A percentile compares a stretch with the other conserved stretches of the same genome.
phyloP scores from a whole-genome alignment of 2,329 filamentous ascomycete genomes.

The Hypoxylon sp. region DNA sequence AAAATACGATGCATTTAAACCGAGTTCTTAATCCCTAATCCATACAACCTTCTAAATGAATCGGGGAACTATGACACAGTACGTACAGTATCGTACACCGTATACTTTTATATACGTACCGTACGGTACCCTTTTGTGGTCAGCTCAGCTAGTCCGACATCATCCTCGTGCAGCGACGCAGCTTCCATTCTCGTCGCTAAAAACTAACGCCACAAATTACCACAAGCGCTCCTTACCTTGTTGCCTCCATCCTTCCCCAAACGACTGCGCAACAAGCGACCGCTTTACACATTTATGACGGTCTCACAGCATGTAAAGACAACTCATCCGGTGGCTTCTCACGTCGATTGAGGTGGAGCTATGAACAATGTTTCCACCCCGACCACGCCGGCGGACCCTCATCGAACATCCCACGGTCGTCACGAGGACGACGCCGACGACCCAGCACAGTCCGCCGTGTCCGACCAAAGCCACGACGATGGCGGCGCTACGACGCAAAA shows the following conservation, averaged over 20 bases:
- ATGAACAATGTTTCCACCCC: constrained; percentile 63
- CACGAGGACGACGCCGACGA: constrained; percentile 46
- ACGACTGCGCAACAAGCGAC: constrained; percentile 31
- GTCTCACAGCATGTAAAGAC: constrained; percentile 55
- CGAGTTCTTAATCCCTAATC: background rate
- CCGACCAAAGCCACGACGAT: constrained; percentile 38
- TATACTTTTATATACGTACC: constrained; percentile 2
- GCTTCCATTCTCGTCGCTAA: constrained; percentile 28
- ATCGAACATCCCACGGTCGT: constrained; percentile 47
- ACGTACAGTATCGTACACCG: constrained; percentile 10
- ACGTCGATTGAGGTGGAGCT: constrained; percentile 60
- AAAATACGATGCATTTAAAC: background rate
- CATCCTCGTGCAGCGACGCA: too few relatives aligned
- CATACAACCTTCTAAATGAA: background rate
- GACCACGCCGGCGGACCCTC: constrained; percentile 58
- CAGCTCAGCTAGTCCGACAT: constrained; percentile 24
- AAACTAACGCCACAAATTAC: constrained; percentile 31
- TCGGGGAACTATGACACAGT: background rate
- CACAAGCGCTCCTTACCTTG: constrained; percentile 22
- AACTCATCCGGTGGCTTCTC: constrained; percentile 50
- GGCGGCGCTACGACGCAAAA: constrained; percentile 38
- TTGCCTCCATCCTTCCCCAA: constrained; percentile 22
- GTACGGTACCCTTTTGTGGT: background rate
- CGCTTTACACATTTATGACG: constrained; percentile 43
- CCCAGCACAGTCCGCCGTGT: constrained; percentile 34